Evolutionary conservation across 495 filamentous ascomycete species (phyloP).

Genomic region (Hypoxylon lienhwacheense): DNA sequence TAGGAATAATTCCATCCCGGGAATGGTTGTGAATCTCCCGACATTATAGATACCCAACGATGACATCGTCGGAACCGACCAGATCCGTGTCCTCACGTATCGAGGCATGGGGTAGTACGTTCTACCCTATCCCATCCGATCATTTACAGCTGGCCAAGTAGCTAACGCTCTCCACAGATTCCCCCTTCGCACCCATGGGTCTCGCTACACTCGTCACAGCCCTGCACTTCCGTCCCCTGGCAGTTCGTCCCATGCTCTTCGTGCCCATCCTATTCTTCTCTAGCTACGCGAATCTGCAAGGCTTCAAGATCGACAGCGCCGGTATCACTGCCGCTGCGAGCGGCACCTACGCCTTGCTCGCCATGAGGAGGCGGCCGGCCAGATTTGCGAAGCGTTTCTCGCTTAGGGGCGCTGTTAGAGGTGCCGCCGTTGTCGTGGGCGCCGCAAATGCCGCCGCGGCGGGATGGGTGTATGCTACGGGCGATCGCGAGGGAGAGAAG

Average conservation of each 20-base stretch:
- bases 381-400: constrained; percentile 62
- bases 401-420: constrained; percentile 68
- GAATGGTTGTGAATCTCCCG: neutral
- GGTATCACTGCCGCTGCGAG: constrained; percentile 86
- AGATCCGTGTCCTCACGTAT: constrained; percentile 55
- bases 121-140: neutral
- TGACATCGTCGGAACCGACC: constrained; percentile 49
- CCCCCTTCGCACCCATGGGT: constrained; percentile 73
- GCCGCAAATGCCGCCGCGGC: constrained; percentile 69
- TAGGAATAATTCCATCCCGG: too few relatives aligned
- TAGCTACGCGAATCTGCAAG: constrained; percentile 78
- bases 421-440: constrained; percentile 70
- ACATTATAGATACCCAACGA: constrained; percentile 9
- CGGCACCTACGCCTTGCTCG: constrained; percentile 79
- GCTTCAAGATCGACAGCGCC: constrained; percentile 78
- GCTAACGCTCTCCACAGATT: constrained; percentile 56
- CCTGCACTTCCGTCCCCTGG: constrained; percentile 75
- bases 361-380: constrained; percentile 59
- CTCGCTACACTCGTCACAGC: constrained; percentile 79
- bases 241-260: constrained; percentile 76
- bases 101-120: constrained; percentile 73
- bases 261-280: constrained; percentile 82
- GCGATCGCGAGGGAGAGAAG: constrained; percentile 57
- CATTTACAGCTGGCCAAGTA: neutral
- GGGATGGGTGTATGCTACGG: constrained; percentile 68